Conservation (phyloP, 768 basidiomycete genomes). For the Podaxis sp. region DNA sequence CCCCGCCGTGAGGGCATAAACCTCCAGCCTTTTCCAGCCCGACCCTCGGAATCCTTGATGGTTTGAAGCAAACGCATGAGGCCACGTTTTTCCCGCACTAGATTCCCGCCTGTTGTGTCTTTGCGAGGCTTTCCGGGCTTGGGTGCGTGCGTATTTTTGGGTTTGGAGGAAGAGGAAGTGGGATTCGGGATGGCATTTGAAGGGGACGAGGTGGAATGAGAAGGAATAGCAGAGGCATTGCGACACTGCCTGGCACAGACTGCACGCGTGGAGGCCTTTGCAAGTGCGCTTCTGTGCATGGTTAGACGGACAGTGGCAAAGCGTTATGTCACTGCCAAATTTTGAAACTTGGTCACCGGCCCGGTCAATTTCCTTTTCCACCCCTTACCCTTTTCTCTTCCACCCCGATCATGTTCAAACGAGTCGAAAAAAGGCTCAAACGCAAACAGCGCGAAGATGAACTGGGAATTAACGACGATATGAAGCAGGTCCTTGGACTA, state of each 20-base stretch:
- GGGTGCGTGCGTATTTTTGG: background rate
- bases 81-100: background rate
- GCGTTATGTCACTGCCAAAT: background rate
- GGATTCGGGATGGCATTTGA: background rate
- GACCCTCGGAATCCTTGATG: background rate
- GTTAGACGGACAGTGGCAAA: background rate
- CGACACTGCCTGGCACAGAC: conserved; percentile 28
- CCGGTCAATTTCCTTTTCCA: conserved; percentile 1
- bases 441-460: conserved; percentile 64
- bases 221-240: conserved; percentile 10
- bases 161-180: background rate
- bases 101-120: background rate
- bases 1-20: conserved; percentile 34
- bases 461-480: conserved; percentile 61
- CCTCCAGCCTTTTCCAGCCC: conserved; percentile 28
- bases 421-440: conserved; percentile 63
- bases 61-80: background rate
- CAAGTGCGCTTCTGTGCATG: conserved; percentile 8
- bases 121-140: too few species aligned
- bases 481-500: conserved; percentile 61
- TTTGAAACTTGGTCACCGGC: background rate
- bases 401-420: conserved; percentile 64
- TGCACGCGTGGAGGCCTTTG: background rate
- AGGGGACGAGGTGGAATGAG: background rate
- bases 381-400: conserved; percentile 8